phyloP scores from a whole-genome alignment of 2,329 filamentous ascomycete genomes.

The Cercospora nicotianae region DNA sequence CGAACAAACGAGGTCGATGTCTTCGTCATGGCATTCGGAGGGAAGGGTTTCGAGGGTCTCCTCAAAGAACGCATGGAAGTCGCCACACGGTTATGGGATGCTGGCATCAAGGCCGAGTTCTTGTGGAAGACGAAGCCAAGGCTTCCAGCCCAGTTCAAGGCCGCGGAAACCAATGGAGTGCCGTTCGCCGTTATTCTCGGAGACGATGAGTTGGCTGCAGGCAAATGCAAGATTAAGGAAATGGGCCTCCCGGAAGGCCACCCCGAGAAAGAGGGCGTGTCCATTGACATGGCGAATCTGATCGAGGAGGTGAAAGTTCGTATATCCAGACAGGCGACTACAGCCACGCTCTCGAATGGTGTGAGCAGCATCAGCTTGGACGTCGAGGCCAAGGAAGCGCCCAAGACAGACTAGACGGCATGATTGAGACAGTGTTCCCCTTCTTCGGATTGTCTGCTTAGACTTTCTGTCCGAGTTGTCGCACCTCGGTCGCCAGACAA shows the following conservation, averaged over 20 bases:
- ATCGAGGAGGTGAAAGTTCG: conserved; percentile 62
- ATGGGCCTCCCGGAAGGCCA: conserved; percentile 77
- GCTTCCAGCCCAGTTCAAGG: conserved; percentile 85
- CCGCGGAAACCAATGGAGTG: conserved; percentile 74
- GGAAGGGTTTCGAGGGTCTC: conserved; percentile 78
- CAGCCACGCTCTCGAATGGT: conserved; percentile 24
- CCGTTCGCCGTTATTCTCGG: conserved; percentile 88
- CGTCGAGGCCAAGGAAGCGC: conserved; percentile 25
- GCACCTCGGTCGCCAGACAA: background rate
- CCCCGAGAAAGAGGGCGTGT: conserved; percentile 83
- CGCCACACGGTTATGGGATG: conserved; percentile 75
- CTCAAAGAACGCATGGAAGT: conserved; percentile 82
- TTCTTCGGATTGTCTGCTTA: background rate
- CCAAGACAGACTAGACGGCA: conserved; percentile 22
- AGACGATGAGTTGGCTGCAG: conserved; percentile 80
- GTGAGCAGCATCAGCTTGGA: conserved; percentile 29
- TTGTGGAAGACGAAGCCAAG: conserved; percentile 88
- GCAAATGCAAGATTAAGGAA: conserved; percentile 86
- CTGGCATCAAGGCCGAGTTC: conserved; percentile 89
- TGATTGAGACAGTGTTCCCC: background rate
- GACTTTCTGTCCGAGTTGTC: background rate
- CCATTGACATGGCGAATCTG: conserved; percentile 66
- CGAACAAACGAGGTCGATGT: conserved; percentile 79
- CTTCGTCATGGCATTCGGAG: conserved; percentile 92
- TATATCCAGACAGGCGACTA: conserved; percentile 35